Evolutionary conservation across 2,329 filamentous ascomycete species (phyloP).

Genomic region (Nothopassalora personata): DNA sequence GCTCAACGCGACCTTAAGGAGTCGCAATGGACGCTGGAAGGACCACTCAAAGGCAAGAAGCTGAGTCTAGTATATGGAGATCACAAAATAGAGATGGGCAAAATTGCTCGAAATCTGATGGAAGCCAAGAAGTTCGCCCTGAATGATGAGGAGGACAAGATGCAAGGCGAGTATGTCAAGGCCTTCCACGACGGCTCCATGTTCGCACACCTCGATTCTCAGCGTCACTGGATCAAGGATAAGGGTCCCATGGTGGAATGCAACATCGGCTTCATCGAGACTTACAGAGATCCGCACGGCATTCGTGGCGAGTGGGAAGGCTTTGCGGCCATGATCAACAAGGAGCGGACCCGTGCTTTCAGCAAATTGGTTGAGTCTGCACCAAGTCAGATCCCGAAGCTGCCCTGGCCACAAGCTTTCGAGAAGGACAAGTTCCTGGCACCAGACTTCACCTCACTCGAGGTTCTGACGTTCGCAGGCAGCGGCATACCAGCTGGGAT

Average conservation of each 20-base stretch:
- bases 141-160: slow-evolving; percentile 41
- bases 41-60: slow-evolving; percentile 41
- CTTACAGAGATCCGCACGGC: slow-evolving; percentile 51
- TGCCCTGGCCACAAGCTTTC: slow-evolving; percentile 84
- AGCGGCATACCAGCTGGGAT: slow-evolving; percentile 57
- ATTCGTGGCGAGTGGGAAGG: slow-evolving; percentile 43
- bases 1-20: slow-evolving; percentile 39
- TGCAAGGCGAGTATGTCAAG: slow-evolving; percentile 46
- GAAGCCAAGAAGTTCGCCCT: slow-evolving; percentile 45
- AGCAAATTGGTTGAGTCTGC: slow-evolving; percentile 77
- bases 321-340: slow-evolving; percentile 64
- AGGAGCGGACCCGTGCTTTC: slow-evolving; percentile 85
- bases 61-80: slow-evolving; percentile 44
- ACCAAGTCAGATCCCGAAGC: slow-evolving; percentile 74
- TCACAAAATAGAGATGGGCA: slow-evolving; percentile 43
- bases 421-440: slow-evolving; percentile 95
- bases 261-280: slow-evolving; percentile 52
- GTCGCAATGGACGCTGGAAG: slow-evolving; percentile 42
- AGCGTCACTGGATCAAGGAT: slow-evolving; percentile 51
- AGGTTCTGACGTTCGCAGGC: slow-evolving; percentile 76
- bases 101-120: slow-evolving; percentile 42
- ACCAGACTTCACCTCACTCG: slow-evolving; percentile 91
- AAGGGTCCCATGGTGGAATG: slow-evolving; percentile 48
- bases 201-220: slow-evolving; percentile 47
- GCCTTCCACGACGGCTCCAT: slow-evolving; percentile 48